A percentile compares a stretch with the other conserved stretches of the same genome.
These are phyloP conservation scores for Eremochloa ophiuroides DNA, from an alignment of 176 grass and related monocot genomes.

Conservation along the genomic window DNA sequence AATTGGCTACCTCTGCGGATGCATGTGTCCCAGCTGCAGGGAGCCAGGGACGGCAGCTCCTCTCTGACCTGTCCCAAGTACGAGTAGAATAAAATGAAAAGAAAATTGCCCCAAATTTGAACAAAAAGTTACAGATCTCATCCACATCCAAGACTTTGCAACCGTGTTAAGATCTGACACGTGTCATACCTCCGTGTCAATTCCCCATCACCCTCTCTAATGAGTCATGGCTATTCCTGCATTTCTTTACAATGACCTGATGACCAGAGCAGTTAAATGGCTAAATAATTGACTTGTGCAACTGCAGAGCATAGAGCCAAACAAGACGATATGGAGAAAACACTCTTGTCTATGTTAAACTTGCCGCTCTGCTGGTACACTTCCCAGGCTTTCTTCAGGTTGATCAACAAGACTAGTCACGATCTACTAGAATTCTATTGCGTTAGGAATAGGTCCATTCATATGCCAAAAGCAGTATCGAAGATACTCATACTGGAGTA, in stretches of 20 bases:
- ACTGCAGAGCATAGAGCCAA: not conserved
- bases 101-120: not conserved
- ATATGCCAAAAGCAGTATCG: constrained; percentile 3
- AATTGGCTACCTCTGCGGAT: not conserved
- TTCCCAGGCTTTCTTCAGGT: too few species aligned
- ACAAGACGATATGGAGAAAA: not conserved
- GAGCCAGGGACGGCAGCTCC: too few species aligned
- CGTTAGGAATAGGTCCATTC: not conserved
- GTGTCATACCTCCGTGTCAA: not conserved
- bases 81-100: not conserved
- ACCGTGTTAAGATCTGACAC: constrained; percentile 3
- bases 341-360: not conserved
- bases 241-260: constrained; percentile 3
- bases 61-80: not conserved
- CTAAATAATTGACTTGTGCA: not conserved
- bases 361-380: too few species aligned
- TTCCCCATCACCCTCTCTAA: not conserved
- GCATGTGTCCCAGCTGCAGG: not conserved
- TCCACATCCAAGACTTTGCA: not conserved
- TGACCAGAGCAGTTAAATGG: not conserved
- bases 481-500: too few species aligned
- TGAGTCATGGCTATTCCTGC: not conserved
- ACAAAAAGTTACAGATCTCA: not conserved
- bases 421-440: not conserved
- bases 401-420: too few species aligned